Conservation (phyloP, 139 green algal genomes). For the Chlorella vulgaris region DNA sequence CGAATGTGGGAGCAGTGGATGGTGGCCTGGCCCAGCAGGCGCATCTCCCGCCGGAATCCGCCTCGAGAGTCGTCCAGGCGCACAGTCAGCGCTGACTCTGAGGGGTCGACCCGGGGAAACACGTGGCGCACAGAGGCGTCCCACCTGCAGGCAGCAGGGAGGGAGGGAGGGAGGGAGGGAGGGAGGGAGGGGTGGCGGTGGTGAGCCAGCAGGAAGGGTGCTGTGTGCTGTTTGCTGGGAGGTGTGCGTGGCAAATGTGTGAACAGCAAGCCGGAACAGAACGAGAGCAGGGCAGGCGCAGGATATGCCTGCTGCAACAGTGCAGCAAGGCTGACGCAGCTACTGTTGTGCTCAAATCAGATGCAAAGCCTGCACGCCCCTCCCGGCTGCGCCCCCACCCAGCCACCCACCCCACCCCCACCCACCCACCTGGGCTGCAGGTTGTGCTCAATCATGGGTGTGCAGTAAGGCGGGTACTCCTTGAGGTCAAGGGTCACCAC, state of each 20-base stretch:
- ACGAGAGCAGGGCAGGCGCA: no score
- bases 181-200: neutral
- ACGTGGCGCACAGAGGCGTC: conserved; percentile 19
- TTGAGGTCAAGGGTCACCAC: conserved; percentile 43
- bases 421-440: conserved; percentile 37
- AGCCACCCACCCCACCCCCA: no score
- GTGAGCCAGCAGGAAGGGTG: no score
- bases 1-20: conserved; percentile 49
- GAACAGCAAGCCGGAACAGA: neutral
- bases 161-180: neutral
- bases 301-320: neutral
- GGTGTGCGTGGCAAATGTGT: neutral
- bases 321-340: neutral
- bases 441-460: conserved; percentile 35
- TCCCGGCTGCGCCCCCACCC: no score
- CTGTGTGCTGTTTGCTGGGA: no score
- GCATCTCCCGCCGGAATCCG: neutral
- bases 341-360: no score
- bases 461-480: conserved; percentile 17
- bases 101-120: conserved; percentile 44
- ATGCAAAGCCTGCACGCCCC: no score
- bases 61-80: conserved; percentile 43
- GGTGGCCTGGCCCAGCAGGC: conserved; percentile 48
- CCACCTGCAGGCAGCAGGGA: conserved; percentile 18
- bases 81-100: conserved; percentile 40